These are phyloP conservation scores for Psilocybe cubensis DNA, from an alignment of 768 basidiomycete species.

Conservation along the genomic window DNA sequence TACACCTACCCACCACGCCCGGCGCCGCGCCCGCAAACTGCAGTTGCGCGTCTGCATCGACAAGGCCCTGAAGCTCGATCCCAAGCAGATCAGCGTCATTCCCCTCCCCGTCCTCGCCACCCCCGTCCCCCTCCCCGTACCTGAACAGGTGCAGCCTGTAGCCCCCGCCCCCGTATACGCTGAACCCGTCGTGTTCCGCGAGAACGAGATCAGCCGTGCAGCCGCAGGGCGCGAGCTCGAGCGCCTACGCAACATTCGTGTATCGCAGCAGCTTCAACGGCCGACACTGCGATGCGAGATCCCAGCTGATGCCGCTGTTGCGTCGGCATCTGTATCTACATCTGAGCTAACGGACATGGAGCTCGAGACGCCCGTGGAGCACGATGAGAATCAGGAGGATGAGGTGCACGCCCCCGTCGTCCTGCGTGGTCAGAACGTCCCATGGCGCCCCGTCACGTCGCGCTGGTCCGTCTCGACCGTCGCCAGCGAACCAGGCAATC, in stretches of 20 bases:
- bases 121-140: conserved; percentile 3
- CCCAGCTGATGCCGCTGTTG: conserved; percentile 17
- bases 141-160: neutral
- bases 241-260: too few species aligned
- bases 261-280: conserved; percentile 1
- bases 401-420: neutral
- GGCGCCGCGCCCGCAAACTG: conserved; percentile 45
- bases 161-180: neutral
- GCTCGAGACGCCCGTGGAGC: neutral
- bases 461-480: conserved; percentile 11
- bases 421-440: conserved; percentile 6
- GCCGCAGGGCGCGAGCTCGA: conserved; percentile 6
- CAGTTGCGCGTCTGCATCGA: conserved; percentile 48
- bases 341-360: conserved; percentile 18
- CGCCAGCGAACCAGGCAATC: neutral
- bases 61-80: conserved; percentile 43
- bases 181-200: neutral
- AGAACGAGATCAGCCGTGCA: neutral
- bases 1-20: conserved; percentile 48
- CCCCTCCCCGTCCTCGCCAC: conserved; percentile 25
- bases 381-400: too few species aligned
- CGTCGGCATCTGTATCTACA: conserved; percentile 4
- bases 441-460: conserved; percentile 7
- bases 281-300: conserved; percentile 29
- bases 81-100: conserved; percentile 38